Evolutionary conservation across 106 monocot species (phyloP).

Genomic region (Iris macrosiphon): DNA sequence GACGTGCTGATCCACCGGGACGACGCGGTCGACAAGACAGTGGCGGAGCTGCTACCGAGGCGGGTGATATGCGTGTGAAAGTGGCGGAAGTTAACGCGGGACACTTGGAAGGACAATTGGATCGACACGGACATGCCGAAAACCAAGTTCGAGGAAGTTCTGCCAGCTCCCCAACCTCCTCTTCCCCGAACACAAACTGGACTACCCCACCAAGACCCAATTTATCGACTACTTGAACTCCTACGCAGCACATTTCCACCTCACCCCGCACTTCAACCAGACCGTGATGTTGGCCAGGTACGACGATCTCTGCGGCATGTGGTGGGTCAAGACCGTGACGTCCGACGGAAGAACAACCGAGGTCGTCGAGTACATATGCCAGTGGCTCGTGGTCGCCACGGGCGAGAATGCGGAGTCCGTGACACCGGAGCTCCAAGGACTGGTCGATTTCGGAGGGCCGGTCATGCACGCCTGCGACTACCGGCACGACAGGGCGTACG

Average conservation of each 20-base stretch:
- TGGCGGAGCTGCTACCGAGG: too few species aligned
- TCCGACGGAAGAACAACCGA: neutral
- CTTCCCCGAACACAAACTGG: conserved; percentile 64
- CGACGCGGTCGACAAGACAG: too few species aligned
- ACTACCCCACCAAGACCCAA: conserved; percentile 79
- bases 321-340: conserved; percentile 31
- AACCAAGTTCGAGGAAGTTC: too few species aligned
- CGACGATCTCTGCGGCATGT: conserved; percentile 21
- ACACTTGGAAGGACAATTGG: too few species aligned
- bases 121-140: too few species aligned
- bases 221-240: conserved; percentile 65
- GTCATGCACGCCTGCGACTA: too few species aligned
- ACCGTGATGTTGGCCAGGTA: conserved; percentile 40
- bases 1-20: too few species aligned
- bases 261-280: conserved; percentile 43
- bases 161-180: conserved; percentile 73
- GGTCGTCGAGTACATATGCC: conserved; percentile 25
- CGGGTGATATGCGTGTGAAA: too few species aligned
- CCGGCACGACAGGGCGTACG: conserved; percentile 35
- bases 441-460: conserved; percentile 44
- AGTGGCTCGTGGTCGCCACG: conserved; percentile 85
- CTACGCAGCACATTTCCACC: conserved; percentile 47
- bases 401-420: conserved; percentile 87
- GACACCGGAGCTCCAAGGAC: conserved; percentile 41
- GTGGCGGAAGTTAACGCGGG: too few species aligned